Conservation (phyloP, 192 early-diverging fungal species). For the Gamsiella multidivaricata region DNA sequence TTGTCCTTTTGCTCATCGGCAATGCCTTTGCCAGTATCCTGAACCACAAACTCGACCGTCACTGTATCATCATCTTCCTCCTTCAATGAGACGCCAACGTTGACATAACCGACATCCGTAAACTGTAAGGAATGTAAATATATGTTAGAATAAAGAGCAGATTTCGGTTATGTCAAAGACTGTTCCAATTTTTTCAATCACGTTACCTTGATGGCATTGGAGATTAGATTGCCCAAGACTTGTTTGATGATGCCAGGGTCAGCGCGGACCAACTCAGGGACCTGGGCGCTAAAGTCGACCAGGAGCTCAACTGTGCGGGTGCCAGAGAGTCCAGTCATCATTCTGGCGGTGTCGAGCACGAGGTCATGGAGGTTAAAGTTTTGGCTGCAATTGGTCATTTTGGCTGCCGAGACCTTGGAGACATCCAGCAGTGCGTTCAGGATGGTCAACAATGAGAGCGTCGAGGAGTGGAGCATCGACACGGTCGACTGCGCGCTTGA, state of each 20-base stretch:
- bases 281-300: slow-evolving; percentile 49
- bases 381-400: slow-evolving; percentile 50
- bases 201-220: slow-evolving; percentile 55
- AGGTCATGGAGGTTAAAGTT: slow-evolving; percentile 55
- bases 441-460: slow-evolving; percentile 42
- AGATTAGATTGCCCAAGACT: slow-evolving; percentile 48
- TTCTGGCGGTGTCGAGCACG: slow-evolving; percentile 43
- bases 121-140: slow-evolving; percentile 19
- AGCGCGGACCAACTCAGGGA: slow-evolving; percentile 51
- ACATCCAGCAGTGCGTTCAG: slow-evolving; percentile 49
- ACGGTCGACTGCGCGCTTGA: slow-evolving; percentile 46
- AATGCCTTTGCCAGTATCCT: slow-evolving; percentile 50
- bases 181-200: too few species aligned
- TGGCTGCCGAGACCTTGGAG: slow-evolving; percentile 53
- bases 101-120: slow-evolving; percentile 49
- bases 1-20: slow-evolving; percentile 52
- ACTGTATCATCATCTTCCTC: slow-evolving; percentile 52
- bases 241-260: slow-evolving; percentile 50
- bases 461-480: slow-evolving; percentile 50
- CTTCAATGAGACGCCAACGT: slow-evolving; percentile 49
- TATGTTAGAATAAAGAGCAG: not conserved
- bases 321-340: slow-evolving; percentile 53
- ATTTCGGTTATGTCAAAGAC: too few species aligned
- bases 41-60: slow-evolving; percentile 52
- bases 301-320: slow-evolving; percentile 51